Evolutionary conservation across 1,284 basidiomycete species (phyloP).

Genomic region (Fomes fomentarius): DNA sequence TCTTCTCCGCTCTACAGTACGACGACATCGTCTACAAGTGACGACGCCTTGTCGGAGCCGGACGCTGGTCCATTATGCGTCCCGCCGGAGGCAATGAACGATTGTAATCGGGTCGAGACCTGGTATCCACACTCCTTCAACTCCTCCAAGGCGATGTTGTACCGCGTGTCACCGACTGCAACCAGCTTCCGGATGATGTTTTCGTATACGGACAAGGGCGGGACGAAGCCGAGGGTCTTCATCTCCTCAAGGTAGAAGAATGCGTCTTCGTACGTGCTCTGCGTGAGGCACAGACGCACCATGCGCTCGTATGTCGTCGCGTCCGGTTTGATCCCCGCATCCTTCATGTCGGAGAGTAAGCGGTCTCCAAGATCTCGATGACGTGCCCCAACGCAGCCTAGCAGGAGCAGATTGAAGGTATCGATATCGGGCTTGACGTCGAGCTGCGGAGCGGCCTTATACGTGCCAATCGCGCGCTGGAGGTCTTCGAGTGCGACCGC

Average conservation of each 20-base stretch:
- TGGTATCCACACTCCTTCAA: constrained; percentile 57
- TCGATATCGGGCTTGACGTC: constrained; percentile 58
- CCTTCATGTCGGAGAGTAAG: constrained; percentile 64
- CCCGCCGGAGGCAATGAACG: constrained; percentile 38
- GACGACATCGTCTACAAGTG: background rate
- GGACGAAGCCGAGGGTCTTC: constrained; percentile 65
- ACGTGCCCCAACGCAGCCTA: constrained; percentile 57
- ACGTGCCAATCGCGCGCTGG: constrained; percentile 77
- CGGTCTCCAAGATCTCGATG: constrained; percentile 66
- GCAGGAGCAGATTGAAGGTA: constrained; percentile 73
- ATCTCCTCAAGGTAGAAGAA: constrained; percentile 89
- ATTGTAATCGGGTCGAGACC: constrained; percentile 35
- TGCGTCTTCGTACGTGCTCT: constrained; percentile 79
- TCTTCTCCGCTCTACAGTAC: constrained; percentile 6
- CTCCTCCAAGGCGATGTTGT: constrained; percentile 71
- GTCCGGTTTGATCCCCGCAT: constrained; percentile 55
- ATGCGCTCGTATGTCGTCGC: constrained; percentile 66
- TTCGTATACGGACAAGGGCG: constrained; percentile 61
- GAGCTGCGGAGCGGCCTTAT: constrained; percentile 64
- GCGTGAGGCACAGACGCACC: constrained; percentile 70
- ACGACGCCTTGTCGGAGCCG: background rate
- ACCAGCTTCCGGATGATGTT: constrained; percentile 65
- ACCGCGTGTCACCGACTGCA: constrained; percentile 59
- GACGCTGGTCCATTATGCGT: too few relatives aligned
- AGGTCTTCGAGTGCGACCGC: constrained; percentile 66